These are phyloP conservation scores for Diaporthe vexans DNA, from an alignment of 2,329 filamentous ascomycete genomes.

Conservation along the genomic window DNA sequence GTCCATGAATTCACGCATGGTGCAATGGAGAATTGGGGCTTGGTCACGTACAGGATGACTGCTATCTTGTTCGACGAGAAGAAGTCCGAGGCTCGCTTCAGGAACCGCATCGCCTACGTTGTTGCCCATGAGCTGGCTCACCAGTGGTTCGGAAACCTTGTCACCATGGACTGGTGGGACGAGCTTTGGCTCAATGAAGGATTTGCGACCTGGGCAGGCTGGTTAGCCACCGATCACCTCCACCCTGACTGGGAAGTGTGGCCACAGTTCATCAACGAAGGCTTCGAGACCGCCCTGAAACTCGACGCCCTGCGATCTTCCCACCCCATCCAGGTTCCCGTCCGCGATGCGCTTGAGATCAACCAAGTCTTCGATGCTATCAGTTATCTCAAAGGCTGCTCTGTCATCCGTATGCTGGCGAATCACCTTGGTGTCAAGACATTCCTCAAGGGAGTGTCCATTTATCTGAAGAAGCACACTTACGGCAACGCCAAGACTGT, in stretches of 20 bases:
- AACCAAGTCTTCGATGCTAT: slow-evolving; percentile 99
- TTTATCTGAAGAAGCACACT: slow-evolving; percentile 89
- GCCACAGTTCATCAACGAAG: slow-evolving; percentile 97
- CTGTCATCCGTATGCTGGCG: slow-evolving; percentile 95
- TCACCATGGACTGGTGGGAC: slow-evolving; percentile 99
- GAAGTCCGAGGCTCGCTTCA: slow-evolving; percentile 89
- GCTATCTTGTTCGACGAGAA: slow-evolving; percentile 96
- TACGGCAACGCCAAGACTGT: slow-evolving; percentile 93
- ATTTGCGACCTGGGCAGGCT: slow-evolving; percentile 98
- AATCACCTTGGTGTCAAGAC: slow-evolving; percentile 88
- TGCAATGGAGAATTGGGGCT: slow-evolving; percentile 96
- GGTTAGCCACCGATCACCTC: slow-evolving; percentile 90
- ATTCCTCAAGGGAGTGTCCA: slow-evolving; percentile 90
- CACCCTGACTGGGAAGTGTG: slow-evolving; percentile 98
- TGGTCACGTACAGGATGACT: slow-evolving; percentile 96
- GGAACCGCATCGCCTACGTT: slow-evolving; percentile 95
- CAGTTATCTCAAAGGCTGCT: slow-evolving; percentile 96
- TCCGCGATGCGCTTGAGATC: slow-evolving; percentile 92
- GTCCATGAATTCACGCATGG: slow-evolving; percentile 92
- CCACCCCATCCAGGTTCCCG: slow-evolving; percentile 96
- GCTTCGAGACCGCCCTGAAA: slow-evolving; percentile 90
- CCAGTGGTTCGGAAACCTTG: slow-evolving; percentile 98
- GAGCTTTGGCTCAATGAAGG: slow-evolving; percentile 97
- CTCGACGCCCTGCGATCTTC: slow-evolving; percentile 92
- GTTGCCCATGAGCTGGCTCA: slow-evolving; percentile 98